Percentiles rank a stretch among this genome's conserved stretches.
Evolutionary conservation across 306 rosid genomes (phyloP).

Genomic region (Vachellia pachyceras): DNA sequence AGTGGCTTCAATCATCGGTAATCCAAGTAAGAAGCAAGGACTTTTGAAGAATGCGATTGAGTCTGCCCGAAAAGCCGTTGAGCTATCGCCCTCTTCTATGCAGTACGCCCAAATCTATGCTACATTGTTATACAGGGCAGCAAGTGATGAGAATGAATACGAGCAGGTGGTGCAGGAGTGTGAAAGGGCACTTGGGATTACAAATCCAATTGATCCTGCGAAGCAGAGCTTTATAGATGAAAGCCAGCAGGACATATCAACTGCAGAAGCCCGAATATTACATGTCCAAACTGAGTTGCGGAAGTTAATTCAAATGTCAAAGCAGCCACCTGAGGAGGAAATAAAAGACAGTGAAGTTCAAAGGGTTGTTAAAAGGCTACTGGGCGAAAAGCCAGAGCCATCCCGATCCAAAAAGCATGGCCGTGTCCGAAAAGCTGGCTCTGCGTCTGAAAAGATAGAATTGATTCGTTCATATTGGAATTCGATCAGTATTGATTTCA

Average conservation of each 20-base stretch:
- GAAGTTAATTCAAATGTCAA: conserved; percentile 62
- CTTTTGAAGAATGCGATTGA: conserved; percentile 79
- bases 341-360: no score
- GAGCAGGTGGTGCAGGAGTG: conserved; percentile 88
- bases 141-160: conserved; percentile 76
- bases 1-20: conserved; percentile 71
- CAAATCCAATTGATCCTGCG: conserved; percentile 79
- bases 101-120: conserved; percentile 82
- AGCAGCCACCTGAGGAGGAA: no score
- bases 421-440: conserved; percentile 57
- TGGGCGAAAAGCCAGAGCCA: conserved; percentile 58
- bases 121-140: conserved; percentile 71
- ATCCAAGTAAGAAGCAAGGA: conserved; percentile 63
- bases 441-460: conserved; percentile 71
- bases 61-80: conserved; percentile 74
- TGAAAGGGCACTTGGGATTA: conserved; percentile 74
- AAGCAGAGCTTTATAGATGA: conserved; percentile 89
- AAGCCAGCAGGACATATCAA: conserved; percentile 65
- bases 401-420: conserved; percentile 60
- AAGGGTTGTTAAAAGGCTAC: no score
- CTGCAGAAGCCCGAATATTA: conserved; percentile 55
- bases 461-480: conserved; percentile 77
- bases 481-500: conserved; percentile 62
- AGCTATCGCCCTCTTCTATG: conserved; percentile 76
- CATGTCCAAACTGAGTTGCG: conserved; percentile 78